These are phyloP conservation scores for Kingdonia uniflora DNA, from an alignment of 164 flowering plant species.

Conservation along the genomic window DNA sequence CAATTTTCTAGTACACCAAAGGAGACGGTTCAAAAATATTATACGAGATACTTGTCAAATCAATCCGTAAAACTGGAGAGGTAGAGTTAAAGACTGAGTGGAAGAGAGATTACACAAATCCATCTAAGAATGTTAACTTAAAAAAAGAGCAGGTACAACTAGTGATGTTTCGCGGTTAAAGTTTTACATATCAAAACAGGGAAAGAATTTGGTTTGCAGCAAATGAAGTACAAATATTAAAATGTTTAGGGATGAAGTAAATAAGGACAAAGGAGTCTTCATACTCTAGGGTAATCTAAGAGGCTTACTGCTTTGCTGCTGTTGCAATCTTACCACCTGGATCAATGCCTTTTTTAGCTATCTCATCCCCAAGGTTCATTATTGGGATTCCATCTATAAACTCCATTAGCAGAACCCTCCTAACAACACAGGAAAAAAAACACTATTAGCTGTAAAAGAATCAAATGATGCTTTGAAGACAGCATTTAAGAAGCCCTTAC, in stretches of 20 bases:
- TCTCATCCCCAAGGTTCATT: conserved; percentile 81
- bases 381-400: conserved; percentile 88
- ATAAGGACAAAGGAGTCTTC: conserved; percentile 13
- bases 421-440: conserved; percentile 15
- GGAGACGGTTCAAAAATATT: conserved; percentile 1
- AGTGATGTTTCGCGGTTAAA: too few species aligned
- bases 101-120: too few species aligned
- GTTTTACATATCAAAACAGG: too few species aligned
- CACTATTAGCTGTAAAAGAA: conserved; percentile 6
- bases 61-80: too few species aligned
- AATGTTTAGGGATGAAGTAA: too few species aligned
- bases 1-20: neutral
- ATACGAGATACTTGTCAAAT: too few species aligned
- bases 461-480: neutral
- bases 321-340: conserved; percentile 73
- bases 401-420: conserved; percentile 92
- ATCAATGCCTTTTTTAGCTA: conserved; percentile 80
- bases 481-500: conserved; percentile 4
- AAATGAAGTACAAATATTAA: too few species aligned
- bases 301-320: conserved; percentile 87
- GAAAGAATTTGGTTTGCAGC: too few species aligned
- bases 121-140: too few species aligned
- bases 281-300: conserved; percentile 29
- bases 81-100: too few species aligned
- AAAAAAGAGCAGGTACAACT: too few species aligned